A percentile compares a stretch with the other conserved stretches of the same genome.
Evolutionary conservation across 768 basidiomycete genomes (phyloP).

Genomic region (Tephrocybe sp.): DNA sequence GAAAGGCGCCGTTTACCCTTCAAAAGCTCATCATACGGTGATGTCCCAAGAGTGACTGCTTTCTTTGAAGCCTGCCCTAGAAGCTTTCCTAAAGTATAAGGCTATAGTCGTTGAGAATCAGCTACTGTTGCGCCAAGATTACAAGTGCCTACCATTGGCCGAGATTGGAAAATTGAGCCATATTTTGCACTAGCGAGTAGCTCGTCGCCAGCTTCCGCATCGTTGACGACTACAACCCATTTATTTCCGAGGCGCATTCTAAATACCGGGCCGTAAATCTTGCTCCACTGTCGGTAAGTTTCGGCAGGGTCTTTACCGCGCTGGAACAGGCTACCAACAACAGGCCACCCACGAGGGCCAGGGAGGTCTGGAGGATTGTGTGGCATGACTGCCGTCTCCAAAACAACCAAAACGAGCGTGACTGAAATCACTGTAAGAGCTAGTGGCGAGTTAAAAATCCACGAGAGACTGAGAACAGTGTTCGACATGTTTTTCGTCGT

Average conservation of each 20-base stretch:
- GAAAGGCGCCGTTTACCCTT: constrained; percentile 12
- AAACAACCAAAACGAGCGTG: not conserved
- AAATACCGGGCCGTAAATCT: constrained; percentile 13
- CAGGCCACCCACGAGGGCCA: constrained; percentile 10
- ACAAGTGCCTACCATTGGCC: constrained; percentile 5
- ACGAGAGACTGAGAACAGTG: too few species aligned
- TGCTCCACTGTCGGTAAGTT: constrained; percentile 11
- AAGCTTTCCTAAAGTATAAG: constrained; percentile 2
- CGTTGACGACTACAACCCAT: constrained; percentile 9
- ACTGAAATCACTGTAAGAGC: too few species aligned
- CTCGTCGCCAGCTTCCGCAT: constrained; percentile 8
- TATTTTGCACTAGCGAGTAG: constrained; percentile 7
- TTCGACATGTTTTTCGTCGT: too few species aligned
- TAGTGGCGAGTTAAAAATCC: too few species aligned
- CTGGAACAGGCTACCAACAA: constrained; percentile 11
- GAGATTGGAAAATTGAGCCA: constrained; percentile 8
- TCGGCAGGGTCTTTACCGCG: constrained; percentile 10
- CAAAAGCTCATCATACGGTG: constrained; percentile 8
- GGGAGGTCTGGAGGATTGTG: constrained; percentile 7
- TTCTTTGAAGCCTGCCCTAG: constrained; percentile 4
- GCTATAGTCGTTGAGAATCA: not conserved
- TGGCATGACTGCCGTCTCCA: constrained; percentile 1
- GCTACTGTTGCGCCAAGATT: not conserved
- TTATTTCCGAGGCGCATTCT: constrained; percentile 8
- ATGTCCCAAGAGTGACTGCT: constrained; percentile 11